Base-by-base conservation (phyloP, 768 basidiomycete species). In the Suillus plorans region DNA sequence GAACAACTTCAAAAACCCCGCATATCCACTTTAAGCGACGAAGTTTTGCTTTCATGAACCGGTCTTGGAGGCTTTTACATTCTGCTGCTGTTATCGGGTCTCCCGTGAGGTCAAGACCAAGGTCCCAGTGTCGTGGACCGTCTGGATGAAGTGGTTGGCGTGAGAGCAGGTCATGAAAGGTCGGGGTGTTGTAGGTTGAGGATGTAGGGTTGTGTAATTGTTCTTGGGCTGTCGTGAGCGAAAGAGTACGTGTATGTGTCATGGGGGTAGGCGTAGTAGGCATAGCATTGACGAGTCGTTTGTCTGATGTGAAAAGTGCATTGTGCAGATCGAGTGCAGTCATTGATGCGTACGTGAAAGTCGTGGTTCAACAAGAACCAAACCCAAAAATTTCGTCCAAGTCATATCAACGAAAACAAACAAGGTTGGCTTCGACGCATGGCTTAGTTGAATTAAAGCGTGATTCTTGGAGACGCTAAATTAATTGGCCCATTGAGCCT, bases 261-360 rank as follows among this genome's bases (percentile, higher is more conserved):
- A 50, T 25, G 22, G 22, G 49, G 8, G 50, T 9, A 16, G 52
- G 28, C 16, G 4, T 53, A 31, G 4, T 53, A 31, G 52, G 5
- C 9, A 4, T 25, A 25, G 49, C 49, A 28, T 50, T 16, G 22
- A 14, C 14, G 7, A 28, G 14, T 64, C 65, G 69, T 22, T 60
- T 45, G 36, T 61, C 80, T 39, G 79, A 74, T 56, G 79, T 66
- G 73, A 84, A 83, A 62, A 86, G 70, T 39, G 82, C 78, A 69
- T 86, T 82, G 74, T 88, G 87, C 60, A 87, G 80, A 72, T 84
- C 82, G 60, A 87, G 73, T 60, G 85, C 85, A 63, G 86, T 83
- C 89, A 90, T 90, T n/a, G 47, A 55, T 60, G 64, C 31, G 73
- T 67, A 36, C 47, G 45, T 58, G 62, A 64, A 61, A 63, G 62